Base-by-base conservation (phyloP, 768 basidiomycete genomes). In the Collybia mongolica region DNA sequence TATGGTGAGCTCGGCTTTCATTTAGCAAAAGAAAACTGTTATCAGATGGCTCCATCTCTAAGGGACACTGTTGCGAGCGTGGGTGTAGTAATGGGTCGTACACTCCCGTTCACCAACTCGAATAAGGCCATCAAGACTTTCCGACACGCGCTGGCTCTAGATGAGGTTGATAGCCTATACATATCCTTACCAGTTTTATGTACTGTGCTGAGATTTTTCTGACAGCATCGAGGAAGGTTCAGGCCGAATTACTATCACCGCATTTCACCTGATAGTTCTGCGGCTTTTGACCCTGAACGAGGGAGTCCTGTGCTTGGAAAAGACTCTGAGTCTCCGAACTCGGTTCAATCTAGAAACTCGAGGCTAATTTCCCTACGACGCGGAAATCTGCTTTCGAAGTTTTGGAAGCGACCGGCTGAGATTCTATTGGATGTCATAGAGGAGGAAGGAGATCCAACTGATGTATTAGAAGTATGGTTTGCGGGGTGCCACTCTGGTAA, bases 41-140 rank as follows among this genome's bases (percentile, higher is more conserved):
- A 6, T 19, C 12, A 36, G 23, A 14, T 28, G 9, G 14, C n/a
- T 39, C 9, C 14, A 18, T 46, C 23, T 37, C 44, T 18, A 39
- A 82, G 88, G 90, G 90, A 93, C 51, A 93, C 90, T 0, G 89
- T 93, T 2, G 72, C 84, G 6, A 86, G 86, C 46, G 88, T 89
- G 18, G 90, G 90, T 0, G 56, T 86, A 1, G 49, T 92, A n/a
- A 68, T 73, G 67, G 70, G 75, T 2, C 72, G 77, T 7, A 76
- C 71, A 1, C 68, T 92, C 22, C 90, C 90, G 0, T 92, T 90
- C 55, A 82, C 84, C 0, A 72, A 72, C 39, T 73, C 77, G 15
- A 87, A 90, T 59, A 71, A 66, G 18, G 73, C 75, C 9, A 84
- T 92, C 61, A 82, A 75, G 69, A 78, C 75, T 3, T 90, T 92